Evolutionary conservation across 2,329 filamentous ascomycete species (phyloP).

Genomic region (Coleophoma crateriformis): DNA sequence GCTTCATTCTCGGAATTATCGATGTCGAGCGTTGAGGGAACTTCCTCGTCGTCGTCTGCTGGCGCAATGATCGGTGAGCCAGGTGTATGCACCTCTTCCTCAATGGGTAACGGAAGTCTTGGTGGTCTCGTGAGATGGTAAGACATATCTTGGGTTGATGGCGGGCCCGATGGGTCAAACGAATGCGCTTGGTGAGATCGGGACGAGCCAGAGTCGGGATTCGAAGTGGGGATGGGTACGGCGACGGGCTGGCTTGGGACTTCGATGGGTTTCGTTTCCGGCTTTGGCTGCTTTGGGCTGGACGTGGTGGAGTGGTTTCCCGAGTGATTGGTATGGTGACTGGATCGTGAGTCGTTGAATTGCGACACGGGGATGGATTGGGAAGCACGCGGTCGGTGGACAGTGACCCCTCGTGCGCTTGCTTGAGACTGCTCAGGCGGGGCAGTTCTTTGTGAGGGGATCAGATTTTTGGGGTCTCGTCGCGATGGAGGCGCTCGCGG

Average conservation of each 20-base stretch:
- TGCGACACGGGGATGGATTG: constrained; percentile 14
- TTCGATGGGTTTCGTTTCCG: constrained; percentile 29
- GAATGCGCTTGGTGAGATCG: constrained; percentile 33
- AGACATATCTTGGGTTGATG: constrained; percentile 39
- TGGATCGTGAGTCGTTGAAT: constrained; percentile 11
- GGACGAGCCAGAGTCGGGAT: constrained; percentile 16
- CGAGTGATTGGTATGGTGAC: constrained; percentile 9
- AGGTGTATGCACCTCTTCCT: constrained; percentile 83
- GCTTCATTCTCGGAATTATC: constrained; percentile 18
- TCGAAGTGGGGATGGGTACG: constrained; percentile 30
- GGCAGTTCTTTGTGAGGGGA: constrained; percentile 48
- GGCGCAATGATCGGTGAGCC: constrained; percentile 84
- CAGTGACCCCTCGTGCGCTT: constrained; percentile 38
- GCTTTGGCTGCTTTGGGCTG: constrained; percentile 15
- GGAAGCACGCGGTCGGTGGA: constrained; percentile 22
- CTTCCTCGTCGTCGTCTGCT: constrained; percentile 40
- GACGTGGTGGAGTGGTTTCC: background rate
- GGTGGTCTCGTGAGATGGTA: constrained; percentile 69
- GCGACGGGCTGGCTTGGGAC: constrained; percentile 53
- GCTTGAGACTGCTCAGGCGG: constrained; percentile 58
- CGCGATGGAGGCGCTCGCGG: constrained; percentile 18
- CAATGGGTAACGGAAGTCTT: constrained; percentile 85
- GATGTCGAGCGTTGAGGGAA: constrained; percentile 39
- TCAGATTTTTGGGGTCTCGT: constrained; percentile 43
- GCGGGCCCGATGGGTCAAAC: constrained; percentile 44